Base-by-base conservation (phyloP, 2,329 filamentous ascomycete genomes). In the Xylariaceae sp. region DNA sequence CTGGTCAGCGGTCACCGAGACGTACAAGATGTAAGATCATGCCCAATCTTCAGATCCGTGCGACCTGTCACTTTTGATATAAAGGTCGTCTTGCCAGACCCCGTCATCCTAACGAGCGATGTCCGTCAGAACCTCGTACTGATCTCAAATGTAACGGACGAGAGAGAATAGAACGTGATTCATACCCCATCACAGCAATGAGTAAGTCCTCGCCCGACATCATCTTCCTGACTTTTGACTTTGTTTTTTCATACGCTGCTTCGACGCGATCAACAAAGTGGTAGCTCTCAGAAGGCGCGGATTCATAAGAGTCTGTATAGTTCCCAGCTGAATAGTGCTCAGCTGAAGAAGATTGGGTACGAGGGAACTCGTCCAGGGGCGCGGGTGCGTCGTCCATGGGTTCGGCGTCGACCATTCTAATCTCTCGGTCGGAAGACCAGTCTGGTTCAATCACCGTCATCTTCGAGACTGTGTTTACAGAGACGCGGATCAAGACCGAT, bases 11-110 rank as follows among this genome's bases (percentile, higher is more conserved):
- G 42, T 17, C n/a, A 11, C 11, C 9, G 3, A 30, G 13, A 56
- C 63, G 39, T 63, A 72, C 72, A 73, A 18, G 71, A 72, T 10
- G 68, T 70, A 15, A 75, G 69, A 23, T 64, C 65, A 54, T 74
- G 70, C 3, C 73, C 73, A 44, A 74, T 72, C 4, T 68, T 60
- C 7, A 74, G 62, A 53, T 73, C 68, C 8, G 44, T 55, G 9
- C 66, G 66, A n/a, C 70, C 70, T 4, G 72, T 73, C 11, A 70
- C 69, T 53, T 71, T 72, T 2, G 71, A 72, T 54, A 75, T 72
- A 56, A 75, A 74, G 0, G 72, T 73, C 2, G 71, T 74, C 62
- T 75, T 75, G n/a, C 73, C 73, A 3, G 73, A 70, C 9, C 73
- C 73, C 7, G 73, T 75, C 67, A 73, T 72, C 13, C 72, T 71